Base-by-base conservation (phyloP, 257 asterid genomes). In the Henckelia pumila region DNA sequence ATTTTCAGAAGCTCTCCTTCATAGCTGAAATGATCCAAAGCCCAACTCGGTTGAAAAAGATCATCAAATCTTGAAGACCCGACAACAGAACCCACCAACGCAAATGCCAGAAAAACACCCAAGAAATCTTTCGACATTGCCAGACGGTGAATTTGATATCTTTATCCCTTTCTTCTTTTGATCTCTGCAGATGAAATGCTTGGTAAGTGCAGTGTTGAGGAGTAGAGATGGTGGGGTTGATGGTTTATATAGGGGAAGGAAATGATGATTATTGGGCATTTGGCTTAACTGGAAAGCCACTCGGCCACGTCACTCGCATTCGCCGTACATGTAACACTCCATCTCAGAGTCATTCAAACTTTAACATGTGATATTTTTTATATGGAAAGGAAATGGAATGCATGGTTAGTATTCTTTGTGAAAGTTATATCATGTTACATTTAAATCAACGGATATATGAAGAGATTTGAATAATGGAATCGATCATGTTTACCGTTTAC, bases 21-120 rank as follows among this genome's bases (percentile, higher is more conserved):
- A 53, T 79, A 74, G 6, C 73, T 37, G 68, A 91, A 80, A 80
- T 91, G 96, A 58, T 91, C 98, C 6, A 63, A 2, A 0, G 96
- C 88, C 94, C 95, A 91, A 28, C 73, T 79, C 4, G 96, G 94
- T 75, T 85, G 83, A 67, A 73, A 91, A 4, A 91, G 91, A 5
- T 85, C 78, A 49, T 80, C 88, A 63, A 91, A 91, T 59, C 58
- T 86, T 1, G 89, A 59, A 2, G 95, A 64, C 30, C 78, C 61
- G 19, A 57, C 83, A 37, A 67, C 83, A 32, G 66, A 67, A 4
- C 82, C 78, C 66, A 55, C 71, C 74, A 82, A 11, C 8, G 68
- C 53, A 10, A 73, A 65, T 29, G 76, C 75, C 47, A 78, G 70
- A 8, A 75, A 49, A 17, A 73, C 20, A 29, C 16, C 21, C 56